A percentile compares a stretch with the other conserved stretches of the same genome.
Evolutionary conservation across 169 alveolate species (phyloP).

Genomic region (Sarcocystis neurona): DNA sequence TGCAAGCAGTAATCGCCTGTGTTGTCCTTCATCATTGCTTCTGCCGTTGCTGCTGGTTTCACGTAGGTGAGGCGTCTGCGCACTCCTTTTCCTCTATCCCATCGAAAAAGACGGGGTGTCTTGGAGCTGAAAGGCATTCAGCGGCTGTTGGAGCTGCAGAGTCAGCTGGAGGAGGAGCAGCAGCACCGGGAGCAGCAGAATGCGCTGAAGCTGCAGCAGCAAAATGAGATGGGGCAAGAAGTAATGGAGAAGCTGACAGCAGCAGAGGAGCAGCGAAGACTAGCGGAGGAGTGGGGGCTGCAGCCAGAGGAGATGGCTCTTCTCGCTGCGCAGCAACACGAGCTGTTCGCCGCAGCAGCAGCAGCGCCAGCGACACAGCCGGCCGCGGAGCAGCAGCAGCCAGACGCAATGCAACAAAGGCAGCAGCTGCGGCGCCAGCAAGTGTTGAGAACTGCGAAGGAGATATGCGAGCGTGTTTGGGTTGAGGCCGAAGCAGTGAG

Average conservation of each 20-base stretch:
- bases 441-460: conserved; percentile 19
- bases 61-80: neutral
- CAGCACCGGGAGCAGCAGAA: neutral
- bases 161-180: neutral
- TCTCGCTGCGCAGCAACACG: conserved; percentile 2
- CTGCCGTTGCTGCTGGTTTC: too few species aligned
- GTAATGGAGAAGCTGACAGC: neutral
- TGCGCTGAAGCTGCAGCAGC: neutral
- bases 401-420: too few species aligned
- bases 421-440: neutral
- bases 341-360: conserved; percentile 16
- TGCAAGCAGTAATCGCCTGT: too few species aligned
- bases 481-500: neutral
- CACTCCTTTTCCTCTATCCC: neutral
- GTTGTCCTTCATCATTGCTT: neutral
- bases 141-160: neutral
- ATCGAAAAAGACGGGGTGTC: neutral
- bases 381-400: too few species aligned
- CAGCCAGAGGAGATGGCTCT: neutral
- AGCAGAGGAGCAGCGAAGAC: neutral
- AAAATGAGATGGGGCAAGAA: neutral
- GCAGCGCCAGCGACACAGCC: too few species aligned
- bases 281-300: conserved; percentile 32
- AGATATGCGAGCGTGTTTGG: neutral
- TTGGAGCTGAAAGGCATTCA: neutral